A percentile compares a stretch with the other conserved stretches of the same genome.
Evolutionary conservation across 2,329 filamentous ascomycete species (phyloP).

Genomic region (Nigrospora sphaerica): DNA sequence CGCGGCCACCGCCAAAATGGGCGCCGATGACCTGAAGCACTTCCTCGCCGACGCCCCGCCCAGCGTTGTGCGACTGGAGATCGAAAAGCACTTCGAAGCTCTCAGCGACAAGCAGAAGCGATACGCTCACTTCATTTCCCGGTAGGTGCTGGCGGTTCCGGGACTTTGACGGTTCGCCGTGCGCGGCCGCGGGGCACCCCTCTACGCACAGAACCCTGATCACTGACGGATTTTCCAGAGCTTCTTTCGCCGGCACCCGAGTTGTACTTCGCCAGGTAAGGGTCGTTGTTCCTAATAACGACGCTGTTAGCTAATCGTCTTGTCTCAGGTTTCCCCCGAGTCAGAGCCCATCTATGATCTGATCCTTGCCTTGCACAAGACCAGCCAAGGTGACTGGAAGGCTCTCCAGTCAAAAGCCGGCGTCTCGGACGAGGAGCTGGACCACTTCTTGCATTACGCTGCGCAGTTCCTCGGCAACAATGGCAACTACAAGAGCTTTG

Average conservation of each 20-base stretch:
- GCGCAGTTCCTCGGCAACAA: conserved; percentile 73
- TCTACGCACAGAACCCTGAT: not conserved
- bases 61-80: conserved; percentile 77
- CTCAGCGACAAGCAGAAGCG: conserved; percentile 71
- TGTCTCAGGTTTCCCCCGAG: conserved; percentile 76
- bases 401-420: conserved; percentile 56
- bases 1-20: conserved; percentile 35
- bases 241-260: conserved; percentile 68
- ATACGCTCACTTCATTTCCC: conserved; percentile 86
- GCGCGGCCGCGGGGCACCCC: not conserved
- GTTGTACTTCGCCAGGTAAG: no score
- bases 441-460: conserved; percentile 68
- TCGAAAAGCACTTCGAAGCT: conserved; percentile 86
- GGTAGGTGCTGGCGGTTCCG: conserved; percentile 37
- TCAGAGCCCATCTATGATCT: conserved; percentile 76
- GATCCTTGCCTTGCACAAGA: conserved; percentile 65
- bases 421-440: conserved; percentile 56
- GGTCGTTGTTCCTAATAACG: no score
- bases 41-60: conserved; percentile 91
- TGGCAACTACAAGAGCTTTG: conserved; percentile 84
- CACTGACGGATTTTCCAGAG: conserved; percentile 36
- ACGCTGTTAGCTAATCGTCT: conserved; percentile 41
- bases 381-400: conserved; percentile 64
- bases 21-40: conserved; percentile 57
- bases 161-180: conserved; percentile 4